Evolutionary conservation across 495 filamentous ascomycete species (phyloP).

Genomic region (Aspergillus incahuasiensis): DNA sequence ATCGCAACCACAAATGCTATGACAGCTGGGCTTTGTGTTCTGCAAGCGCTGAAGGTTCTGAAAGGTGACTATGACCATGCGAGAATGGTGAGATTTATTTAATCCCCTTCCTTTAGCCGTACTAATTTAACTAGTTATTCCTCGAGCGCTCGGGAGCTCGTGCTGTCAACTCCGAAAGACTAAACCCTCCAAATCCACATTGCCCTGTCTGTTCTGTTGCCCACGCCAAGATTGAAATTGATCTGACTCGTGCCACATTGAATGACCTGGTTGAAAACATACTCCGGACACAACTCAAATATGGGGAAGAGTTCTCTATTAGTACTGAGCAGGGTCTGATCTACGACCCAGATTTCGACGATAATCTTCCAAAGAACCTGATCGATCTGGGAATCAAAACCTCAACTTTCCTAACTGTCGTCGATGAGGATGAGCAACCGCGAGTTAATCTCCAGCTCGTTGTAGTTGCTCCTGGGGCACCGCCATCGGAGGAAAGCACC

Average conservation of each 20-base stretch:
- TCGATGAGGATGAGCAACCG: constrained; percentile 80
- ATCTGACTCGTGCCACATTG: constrained; percentile 71
- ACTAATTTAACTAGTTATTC: constrained; percentile 57
- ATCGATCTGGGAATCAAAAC: constrained; percentile 67
- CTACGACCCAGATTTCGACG: constrained; percentile 84
- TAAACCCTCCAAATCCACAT: constrained; percentile 70
- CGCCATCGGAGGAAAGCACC: constrained; percentile 35
- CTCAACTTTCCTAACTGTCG: constrained; percentile 75
- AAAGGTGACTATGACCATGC: constrained; percentile 62
- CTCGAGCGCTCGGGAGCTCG: constrained; percentile 65
- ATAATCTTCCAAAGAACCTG: constrained; percentile 76
- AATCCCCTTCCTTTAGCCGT: neutral
- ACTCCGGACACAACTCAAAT: constrained; percentile 65
- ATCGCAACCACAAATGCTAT: constrained; percentile 99
- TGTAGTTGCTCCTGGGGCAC: constrained; percentile 39
- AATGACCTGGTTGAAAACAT: constrained; percentile 75
- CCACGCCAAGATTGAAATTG: constrained; percentile 59
- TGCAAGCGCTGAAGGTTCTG: constrained; percentile 91
- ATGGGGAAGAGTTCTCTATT: constrained; percentile 77
- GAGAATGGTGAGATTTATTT: constrained; percentile 43
- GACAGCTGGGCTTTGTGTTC: constrained; percentile 85
- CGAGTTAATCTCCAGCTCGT: constrained; percentile 77
- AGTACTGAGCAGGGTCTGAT: constrained; percentile 66
- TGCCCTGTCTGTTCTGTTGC: constrained; percentile 80
- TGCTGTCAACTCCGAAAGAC: constrained; percentile 68